These are phyloP conservation scores for Fusarium falciforme DNA, from an alignment of 2,329 filamentous ascomycete species.

Conservation along the genomic window DNA sequence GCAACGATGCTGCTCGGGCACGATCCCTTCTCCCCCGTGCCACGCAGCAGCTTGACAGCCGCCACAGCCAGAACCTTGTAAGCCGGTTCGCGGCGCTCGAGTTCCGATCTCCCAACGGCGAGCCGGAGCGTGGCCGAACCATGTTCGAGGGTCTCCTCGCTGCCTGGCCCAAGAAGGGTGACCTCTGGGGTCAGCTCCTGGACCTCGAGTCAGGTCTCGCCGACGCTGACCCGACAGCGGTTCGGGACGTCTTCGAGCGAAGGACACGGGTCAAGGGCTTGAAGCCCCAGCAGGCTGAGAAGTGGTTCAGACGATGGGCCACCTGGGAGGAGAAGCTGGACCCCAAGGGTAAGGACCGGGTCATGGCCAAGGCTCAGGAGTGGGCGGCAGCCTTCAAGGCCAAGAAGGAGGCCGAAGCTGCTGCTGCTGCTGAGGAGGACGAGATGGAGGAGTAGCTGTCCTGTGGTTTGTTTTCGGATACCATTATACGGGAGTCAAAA, in stretches of 20 bases:
- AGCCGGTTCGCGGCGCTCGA: slow-evolving; percentile 92
- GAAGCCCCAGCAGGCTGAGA: slow-evolving; percentile 85
- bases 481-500: slow-evolving; percentile 37
- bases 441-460: slow-evolving; percentile 45
- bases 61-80: slow-evolving; percentile 75
- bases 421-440: slow-evolving; percentile 48
- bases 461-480: slow-evolving; percentile 39
- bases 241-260: slow-evolving; percentile 85
- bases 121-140: slow-evolving; percentile 91
- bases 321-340: slow-evolving; percentile 85
- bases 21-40: slow-evolving; percentile 85
- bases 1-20: slow-evolving; percentile 76
- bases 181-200: slow-evolving; percentile 92
- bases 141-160: slow-evolving; percentile 90
- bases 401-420: slow-evolving; percentile 54
- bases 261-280: slow-evolving; percentile 76
- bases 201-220: slow-evolving; percentile 81
- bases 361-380: slow-evolving; percentile 77
- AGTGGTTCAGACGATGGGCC: slow-evolving; percentile 92
- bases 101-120: slow-evolving; percentile 84
- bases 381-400: slow-evolving; percentile 70
- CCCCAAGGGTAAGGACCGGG: slow-evolving; percentile 73
- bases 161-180: slow-evolving; percentile 88
- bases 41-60: slow-evolving; percentile 80
- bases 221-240: slow-evolving; percentile 64